Base-by-base conservation (phyloP, 1,139 yeast species). In the Candida sp. region DNA sequence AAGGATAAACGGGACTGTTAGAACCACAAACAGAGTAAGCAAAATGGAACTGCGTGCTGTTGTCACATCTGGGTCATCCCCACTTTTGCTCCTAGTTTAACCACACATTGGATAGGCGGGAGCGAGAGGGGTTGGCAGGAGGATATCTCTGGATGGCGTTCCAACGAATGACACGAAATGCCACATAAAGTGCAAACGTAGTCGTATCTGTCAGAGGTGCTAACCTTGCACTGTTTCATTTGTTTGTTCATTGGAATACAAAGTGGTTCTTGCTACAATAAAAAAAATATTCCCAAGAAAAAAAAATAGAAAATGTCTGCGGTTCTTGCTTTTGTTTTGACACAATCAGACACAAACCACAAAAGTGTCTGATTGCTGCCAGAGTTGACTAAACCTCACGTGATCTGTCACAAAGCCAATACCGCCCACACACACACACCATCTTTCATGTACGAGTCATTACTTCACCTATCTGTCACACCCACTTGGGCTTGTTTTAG, bases 121-220 rank as follows among this genome's bases (percentile, higher is more conserved):
- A 17, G 17, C 17, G 17, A 17, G 17, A 17, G 17, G 17, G 17
- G 17, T 17, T 17, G 17, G 17, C 17, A 17, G 17, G 17, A 17
- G 17, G 17, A 17, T 17, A 17, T 17, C 17, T 2, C 17, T 17
- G 17, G 17, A 17, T 17, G 17, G 17, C 33, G 12, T 7, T 22
- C 37, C 17, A 12, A 7, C 8, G 32, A 25, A 32, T 43, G 26
- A 28, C 39, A 32, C 12, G 4, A 26, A 34, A 12, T 2, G 26
- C 26, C 27, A 26, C 30, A 27, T 30, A 4, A 22, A 38, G 42
- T n/a, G 9, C 17, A 17, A 17, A 17, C 31, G 31, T 28, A 7
- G 7, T 37, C 40, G 40, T 37, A 37, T 37, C 40, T 37, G 40
- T 37, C 40, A 37, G 26, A 37, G 27, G 40, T 37, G 40, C n/a